phyloP scores from a whole-genome alignment of 176 grass and related monocot genomes.

The barley (Hordeum vulgare) region DNA sequence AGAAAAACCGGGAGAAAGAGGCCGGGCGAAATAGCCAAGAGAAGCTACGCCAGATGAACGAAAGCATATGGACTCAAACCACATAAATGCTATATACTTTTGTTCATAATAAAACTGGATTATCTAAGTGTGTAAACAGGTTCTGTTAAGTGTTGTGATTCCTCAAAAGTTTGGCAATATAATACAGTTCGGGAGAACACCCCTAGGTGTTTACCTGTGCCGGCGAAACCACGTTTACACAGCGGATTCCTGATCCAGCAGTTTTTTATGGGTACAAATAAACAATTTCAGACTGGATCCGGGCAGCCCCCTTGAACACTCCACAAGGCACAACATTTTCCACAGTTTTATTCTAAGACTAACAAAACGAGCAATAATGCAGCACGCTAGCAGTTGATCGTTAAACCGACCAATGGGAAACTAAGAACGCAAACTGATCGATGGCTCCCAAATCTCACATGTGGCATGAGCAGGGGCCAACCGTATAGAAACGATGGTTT shows the following conservation, averaged over 20 bases:
- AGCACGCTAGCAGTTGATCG: neutral
- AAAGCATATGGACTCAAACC: neutral
- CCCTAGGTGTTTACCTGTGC: neutral
- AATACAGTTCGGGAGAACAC: neutral
- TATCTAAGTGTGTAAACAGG: too few species aligned
- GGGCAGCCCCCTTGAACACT: neutral
- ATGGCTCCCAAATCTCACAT: conserved; percentile 22
- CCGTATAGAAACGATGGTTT: neutral
- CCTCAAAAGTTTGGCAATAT: neutral
- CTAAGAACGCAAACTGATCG: neutral
- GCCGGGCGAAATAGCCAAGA: neutral
- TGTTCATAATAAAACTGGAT: neutral
- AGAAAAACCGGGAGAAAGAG: neutral
- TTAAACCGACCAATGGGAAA: neutral
- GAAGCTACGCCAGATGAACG: neutral
- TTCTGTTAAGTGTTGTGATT: neutral
- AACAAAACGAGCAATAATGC: conserved; percentile 9
- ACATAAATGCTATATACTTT: neutral
- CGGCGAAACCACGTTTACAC: neutral
- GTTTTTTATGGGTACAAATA: neutral
- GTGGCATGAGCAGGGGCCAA: neutral
- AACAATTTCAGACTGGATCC: neutral
- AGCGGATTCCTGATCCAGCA: neutral
- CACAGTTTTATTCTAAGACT: neutral
- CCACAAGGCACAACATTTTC: neutral